Conservation (phyloP, 164 flowering plant species). For the Annona cherimola region DNA sequence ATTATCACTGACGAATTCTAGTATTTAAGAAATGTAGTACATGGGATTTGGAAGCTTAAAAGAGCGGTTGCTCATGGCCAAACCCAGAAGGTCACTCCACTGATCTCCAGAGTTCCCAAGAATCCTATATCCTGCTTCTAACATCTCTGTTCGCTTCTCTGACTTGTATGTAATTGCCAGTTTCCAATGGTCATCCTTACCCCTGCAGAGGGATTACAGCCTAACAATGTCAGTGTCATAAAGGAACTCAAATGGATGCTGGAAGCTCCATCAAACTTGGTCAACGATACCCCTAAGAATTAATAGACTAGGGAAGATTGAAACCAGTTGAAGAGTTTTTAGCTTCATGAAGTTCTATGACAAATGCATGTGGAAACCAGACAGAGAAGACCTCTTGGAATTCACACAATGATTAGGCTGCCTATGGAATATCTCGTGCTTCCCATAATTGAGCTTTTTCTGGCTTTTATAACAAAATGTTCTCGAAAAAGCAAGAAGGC, state of each 20-base stretch:
- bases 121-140: slow-evolving; percentile 59
- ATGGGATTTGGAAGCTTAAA: slow-evolving; percentile 95
- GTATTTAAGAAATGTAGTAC: slow-evolving; percentile 61
- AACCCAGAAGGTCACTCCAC: slow-evolving; percentile 89
- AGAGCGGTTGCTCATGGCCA: slow-evolving; percentile 47
- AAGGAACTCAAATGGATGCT: neutral
- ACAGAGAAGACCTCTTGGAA: no score
- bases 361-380: no score
- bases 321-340: no score
- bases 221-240: neutral
- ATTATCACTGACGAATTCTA: neutral
- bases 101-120: slow-evolving; percentile 88
- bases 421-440: no score
- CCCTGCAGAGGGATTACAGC: slow-evolving; percentile 29
- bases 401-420: no score
- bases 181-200: slow-evolving; percentile 56
- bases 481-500: no score
- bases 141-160: slow-evolving; percentile 71
- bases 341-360: no score
- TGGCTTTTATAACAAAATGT: no score
- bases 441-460: no score
- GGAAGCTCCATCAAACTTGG: neutral
- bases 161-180: slow-evolving; percentile 61
- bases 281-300: neutral
- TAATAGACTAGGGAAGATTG: no score